Conservation (phyloP, 139 green algal genomes). For the Spirogloea muscicola region DNA sequence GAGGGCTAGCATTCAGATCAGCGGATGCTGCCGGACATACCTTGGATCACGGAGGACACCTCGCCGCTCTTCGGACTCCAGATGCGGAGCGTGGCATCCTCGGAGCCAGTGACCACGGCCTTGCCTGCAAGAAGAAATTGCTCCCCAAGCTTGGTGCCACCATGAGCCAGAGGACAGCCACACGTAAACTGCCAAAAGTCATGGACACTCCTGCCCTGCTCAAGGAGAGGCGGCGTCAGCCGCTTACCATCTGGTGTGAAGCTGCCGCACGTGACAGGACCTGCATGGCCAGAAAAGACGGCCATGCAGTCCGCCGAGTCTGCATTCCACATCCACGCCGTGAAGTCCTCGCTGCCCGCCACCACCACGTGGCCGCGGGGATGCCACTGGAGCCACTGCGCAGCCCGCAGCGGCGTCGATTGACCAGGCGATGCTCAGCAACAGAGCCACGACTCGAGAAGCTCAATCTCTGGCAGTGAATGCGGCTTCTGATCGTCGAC, state of each 20-base stretch:
- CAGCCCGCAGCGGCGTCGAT: constrained; percentile 55
- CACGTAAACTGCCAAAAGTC: too few relatives aligned
- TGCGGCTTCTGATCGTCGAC: too few relatives aligned
- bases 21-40: too few relatives aligned
- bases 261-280: constrained; percentile 69
- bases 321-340: constrained; percentile 94
- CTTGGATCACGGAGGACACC: not conserved
- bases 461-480: too few relatives aligned
- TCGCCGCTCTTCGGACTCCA: not conserved
- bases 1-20: too few relatives aligned
- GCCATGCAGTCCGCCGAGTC: constrained; percentile 78
- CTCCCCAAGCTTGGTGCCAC: too few relatives aligned
- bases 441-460: too few relatives aligned
- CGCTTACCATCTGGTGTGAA: constrained; percentile 80
- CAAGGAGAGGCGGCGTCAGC: not conserved
- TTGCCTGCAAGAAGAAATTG: too few relatives aligned
- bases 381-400: constrained; percentile 87
- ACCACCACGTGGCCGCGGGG: constrained; percentile 82
- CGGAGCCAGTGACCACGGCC: constrained; percentile 71
- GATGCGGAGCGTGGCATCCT: constrained; percentile 62
- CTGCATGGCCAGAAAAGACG: constrained; percentile 80
- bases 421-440: too few relatives aligned
- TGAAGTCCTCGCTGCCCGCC: constrained; percentile 87
- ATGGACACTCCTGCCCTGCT: too few relatives aligned
- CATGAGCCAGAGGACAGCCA: too few relatives aligned